Evolutionary conservation across 202 grass and related monocot species (phyloP).

Genomic region (Bolboschoenoplectus hybrid): DNA sequence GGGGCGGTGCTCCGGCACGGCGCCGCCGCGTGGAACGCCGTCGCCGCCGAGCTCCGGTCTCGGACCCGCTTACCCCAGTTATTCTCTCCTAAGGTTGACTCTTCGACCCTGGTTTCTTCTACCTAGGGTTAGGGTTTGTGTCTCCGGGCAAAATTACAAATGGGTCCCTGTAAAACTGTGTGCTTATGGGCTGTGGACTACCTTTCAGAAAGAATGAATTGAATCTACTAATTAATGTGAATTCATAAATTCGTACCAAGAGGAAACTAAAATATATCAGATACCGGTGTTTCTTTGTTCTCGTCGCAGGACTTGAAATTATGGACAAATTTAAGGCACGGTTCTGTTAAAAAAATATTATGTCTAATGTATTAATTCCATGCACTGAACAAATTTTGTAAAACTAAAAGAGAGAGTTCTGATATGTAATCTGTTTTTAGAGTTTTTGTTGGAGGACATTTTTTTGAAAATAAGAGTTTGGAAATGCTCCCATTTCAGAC

Average conservation of each 20-base stretch:
- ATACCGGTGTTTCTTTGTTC: neutral
- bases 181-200: neutral
- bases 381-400: neutral
- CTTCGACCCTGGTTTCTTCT: slow-evolving; percentile 39
- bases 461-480: neutral
- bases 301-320: neutral
- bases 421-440: neutral
- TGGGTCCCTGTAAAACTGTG: neutral
- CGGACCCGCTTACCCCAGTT: slow-evolving; percentile 48
- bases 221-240: neutral
- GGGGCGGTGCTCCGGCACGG: slow-evolving; percentile 86
- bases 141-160: neutral
- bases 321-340: neutral
- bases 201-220: neutral
- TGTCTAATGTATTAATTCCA: neutral
- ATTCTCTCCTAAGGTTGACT: slow-evolving; percentile 62
- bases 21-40: slow-evolving; percentile 62
- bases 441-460: neutral
- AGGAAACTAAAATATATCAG: neutral
- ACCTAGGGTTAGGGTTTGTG: slow-evolving; percentile 38
- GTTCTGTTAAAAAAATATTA: neutral
- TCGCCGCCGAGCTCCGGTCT: slow-evolving; percentile 72
- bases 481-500: neutral
- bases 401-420: neutral
- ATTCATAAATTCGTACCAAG: neutral